These are phyloP conservation scores for Syzygium malaccense DNA, from an alignment of 441 rosid genomes.

Conservation along the genomic window DNA sequence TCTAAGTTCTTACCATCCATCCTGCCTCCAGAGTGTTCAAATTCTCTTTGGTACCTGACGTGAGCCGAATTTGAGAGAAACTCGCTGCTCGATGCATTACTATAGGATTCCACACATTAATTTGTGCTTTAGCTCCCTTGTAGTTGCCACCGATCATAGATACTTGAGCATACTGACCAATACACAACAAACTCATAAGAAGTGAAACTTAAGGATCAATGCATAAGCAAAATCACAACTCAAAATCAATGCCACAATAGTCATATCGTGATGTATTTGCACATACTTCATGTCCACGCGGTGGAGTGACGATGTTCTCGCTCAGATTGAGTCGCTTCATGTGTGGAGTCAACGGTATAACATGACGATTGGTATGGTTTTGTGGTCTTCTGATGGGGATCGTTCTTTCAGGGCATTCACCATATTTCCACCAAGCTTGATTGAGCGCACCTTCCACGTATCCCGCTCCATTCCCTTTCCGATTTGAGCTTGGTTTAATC, in stretches of 20 bases:
- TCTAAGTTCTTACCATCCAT: not conserved
- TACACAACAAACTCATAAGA: not conserved
- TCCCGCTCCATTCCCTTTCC: not conserved
- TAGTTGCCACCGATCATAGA: not conserved
- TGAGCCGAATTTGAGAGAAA: slow-evolving; percentile 13
- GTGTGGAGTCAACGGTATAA: not conserved
- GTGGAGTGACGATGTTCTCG: not conserved
- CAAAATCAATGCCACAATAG: not conserved
- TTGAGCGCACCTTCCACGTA: not conserved
- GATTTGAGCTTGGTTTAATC: not conserved
- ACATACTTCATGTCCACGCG: not conserved
- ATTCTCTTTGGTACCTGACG: not conserved
- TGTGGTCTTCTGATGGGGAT: not conserved
- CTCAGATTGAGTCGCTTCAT: not conserved
- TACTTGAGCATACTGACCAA: slow-evolving; percentile 11
- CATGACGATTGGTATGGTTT: not conserved
- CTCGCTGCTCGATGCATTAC: not conserved
- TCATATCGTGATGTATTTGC: not conserved
- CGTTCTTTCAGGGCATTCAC: slow-evolving; percentile 13
- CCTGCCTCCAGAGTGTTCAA: slow-evolving; percentile 13
- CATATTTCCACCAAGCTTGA: not conserved
- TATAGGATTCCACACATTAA: slow-evolving; percentile 20
- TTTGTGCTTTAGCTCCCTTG: slow-evolving; percentile 16
- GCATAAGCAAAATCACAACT: not conserved
- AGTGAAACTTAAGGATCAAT: not conserved